Percentiles rank a stretch among this genome's conserved stretches.
Conservation (phyloP, 2,329 filamentous ascomycete species). For the Neurospora sp. region DNA sequence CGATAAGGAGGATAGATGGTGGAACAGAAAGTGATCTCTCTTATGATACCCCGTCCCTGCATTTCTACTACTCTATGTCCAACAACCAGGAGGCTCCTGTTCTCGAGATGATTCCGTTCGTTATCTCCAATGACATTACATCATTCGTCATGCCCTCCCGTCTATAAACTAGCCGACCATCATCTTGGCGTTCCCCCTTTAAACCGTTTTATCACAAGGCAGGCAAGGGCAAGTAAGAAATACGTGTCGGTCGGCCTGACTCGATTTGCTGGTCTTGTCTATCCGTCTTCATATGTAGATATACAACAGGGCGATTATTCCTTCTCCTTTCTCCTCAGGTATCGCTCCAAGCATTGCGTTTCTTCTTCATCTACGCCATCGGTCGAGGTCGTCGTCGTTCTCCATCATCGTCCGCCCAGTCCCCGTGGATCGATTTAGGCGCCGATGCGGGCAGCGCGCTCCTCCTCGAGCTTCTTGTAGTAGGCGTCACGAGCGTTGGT, state of each 20-base stretch:
- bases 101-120: neutral
- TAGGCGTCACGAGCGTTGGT: conserved; percentile 47
- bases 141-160: neutral
- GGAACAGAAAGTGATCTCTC: neutral
- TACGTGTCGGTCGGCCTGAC: conserved; percentile 6
- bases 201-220: neutral
- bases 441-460: conserved; percentile 34
- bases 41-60: neutral
- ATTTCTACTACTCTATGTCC: neutral
- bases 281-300: conserved; percentile 18
- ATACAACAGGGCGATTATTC: conserved; percentile 6
- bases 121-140: neutral
- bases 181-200: neutral
- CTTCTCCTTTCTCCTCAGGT: conserved; percentile 1
- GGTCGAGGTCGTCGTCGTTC: neutral
- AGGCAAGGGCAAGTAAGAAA: conserved; percentile 1
- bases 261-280: conserved; percentile 19
- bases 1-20: conserved; percentile 17
- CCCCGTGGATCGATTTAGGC: conserved; percentile 2
- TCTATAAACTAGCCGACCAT: neutral
- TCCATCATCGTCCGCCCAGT: conserved; percentile 1
- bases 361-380: conserved; percentile 1
- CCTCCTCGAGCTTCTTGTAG: conserved; percentile 49
- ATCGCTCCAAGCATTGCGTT: neutral
- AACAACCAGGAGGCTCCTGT: neutral